Conservation (phyloP, 1,139 yeast genomes). For the Taphrina deformans region DNA sequence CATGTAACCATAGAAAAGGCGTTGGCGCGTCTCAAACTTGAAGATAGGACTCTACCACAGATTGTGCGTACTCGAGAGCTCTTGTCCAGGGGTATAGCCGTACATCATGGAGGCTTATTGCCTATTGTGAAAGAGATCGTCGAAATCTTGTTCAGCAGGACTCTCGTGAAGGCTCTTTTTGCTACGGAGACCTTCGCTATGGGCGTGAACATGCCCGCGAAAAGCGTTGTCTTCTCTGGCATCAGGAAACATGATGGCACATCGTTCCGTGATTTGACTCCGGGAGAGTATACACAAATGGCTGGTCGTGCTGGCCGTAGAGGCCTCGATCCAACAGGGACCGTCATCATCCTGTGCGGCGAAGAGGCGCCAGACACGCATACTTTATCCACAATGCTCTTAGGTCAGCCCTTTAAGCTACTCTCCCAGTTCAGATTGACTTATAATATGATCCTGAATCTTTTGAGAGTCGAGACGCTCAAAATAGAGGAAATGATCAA, state of each 20-base stretch:
- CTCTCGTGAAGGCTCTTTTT: conserved; percentile 83
- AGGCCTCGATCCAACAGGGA: conserved; percentile 90
- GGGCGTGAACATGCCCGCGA: conserved; percentile 95
- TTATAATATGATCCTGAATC: conserved; percentile 89
- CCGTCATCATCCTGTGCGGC: conserved; percentile 88
- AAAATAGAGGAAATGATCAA: conserved; percentile 97
- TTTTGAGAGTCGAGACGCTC: conserved; percentile 87
- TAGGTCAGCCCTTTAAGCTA: conserved; percentile 86
- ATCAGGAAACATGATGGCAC: conserved; percentile 88
- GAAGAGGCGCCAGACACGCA: conserved; percentile 56
- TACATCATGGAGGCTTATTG: conserved; percentile 93
- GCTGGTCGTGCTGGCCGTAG: conserved; percentile 99
- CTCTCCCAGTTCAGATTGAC: conserved; percentile 91
- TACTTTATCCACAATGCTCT: conserved; percentile 68
- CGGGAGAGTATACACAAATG: conserved; percentile 99
- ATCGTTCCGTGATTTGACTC: conserved; percentile 72
- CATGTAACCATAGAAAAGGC: conserved; percentile 92
- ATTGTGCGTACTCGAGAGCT: conserved; percentile 77
- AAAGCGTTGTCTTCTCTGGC: conserved; percentile 89
- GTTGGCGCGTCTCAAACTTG: conserved; percentile 79
- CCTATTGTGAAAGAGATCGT: conserved; percentile 96
- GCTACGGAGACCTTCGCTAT: conserved; percentile 98
- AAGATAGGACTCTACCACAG: conserved; percentile 91
- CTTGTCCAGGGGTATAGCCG: conserved; percentile 88
- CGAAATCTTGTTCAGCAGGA: conserved; percentile 83